Conservation (phyloP, 2,329 filamentous ascomycete genomes). For the Penicillium sp. region DNA sequence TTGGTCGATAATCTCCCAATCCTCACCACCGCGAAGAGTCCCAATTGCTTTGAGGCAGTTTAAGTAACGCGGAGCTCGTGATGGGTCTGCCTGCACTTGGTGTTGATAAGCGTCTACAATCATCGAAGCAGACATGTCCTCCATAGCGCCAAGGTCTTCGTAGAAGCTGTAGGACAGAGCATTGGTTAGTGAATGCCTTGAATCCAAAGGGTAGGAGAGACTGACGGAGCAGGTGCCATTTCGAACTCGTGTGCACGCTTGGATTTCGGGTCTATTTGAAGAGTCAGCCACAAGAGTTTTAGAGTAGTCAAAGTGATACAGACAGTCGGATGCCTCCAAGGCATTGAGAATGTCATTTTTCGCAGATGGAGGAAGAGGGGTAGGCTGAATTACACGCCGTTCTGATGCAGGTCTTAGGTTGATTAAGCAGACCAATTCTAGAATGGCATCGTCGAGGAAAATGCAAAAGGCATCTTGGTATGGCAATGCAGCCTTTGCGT, state of each 20-base stretch:
- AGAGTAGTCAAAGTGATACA: conserved; percentile 12
- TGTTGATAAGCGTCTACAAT: conserved; percentile 63
- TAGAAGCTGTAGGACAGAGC: conserved; percentile 47
- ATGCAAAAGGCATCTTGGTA: conserved; percentile 43
- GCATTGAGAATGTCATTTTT: conserved; percentile 40
- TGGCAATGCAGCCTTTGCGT: conserved; percentile 33
- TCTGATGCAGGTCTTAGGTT: conserved; percentile 43
- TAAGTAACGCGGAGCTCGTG: conserved; percentile 61
- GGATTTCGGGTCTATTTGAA: conserved; percentile 29
- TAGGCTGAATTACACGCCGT: conserved; percentile 34
- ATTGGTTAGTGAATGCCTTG: background rate
- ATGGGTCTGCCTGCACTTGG: conserved; percentile 58
- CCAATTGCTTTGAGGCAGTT: conserved; percentile 64
- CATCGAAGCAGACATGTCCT: conserved; percentile 63
- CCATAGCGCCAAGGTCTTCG: conserved; percentile 61
- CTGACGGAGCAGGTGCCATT: conserved; percentile 35
- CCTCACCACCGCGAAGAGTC: conserved; percentile 46
- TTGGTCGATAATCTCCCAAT: conserved; percentile 58
- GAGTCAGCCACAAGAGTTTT: conserved; percentile 12
- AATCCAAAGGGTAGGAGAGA: conserved; percentile 6
- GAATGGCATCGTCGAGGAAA: conserved; percentile 60
- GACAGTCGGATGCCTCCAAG: conserved; percentile 37
- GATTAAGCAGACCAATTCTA: conserved; percentile 58
- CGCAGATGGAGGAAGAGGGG: conserved; percentile 35
- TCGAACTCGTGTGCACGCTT: conserved; percentile 29